A percentile compares a stretch with the other conserved stretches of the same genome.
Evolutionary conservation across 2,329 filamentous ascomycete genomes (phyloP).

Genomic region (Leptographium lundbergii): DNA sequence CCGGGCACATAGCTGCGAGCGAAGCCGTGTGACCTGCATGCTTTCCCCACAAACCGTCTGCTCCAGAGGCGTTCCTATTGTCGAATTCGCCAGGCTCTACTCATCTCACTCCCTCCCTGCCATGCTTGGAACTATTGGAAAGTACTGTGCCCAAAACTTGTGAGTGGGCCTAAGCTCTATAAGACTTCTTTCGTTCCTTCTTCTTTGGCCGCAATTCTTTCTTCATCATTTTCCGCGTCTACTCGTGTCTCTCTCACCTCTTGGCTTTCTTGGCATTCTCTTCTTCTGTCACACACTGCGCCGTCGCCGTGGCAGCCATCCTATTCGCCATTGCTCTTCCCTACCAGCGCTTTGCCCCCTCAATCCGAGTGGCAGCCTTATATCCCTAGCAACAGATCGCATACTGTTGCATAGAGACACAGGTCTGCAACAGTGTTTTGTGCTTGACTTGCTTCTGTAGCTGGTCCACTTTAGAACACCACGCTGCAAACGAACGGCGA

Average conservation of each 20-base stretch:
- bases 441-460: neutral
- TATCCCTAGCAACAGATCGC: neutral
- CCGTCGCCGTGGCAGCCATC: neutral
- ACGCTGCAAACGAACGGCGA: neutral
- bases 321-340: neutral
- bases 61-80: neutral
- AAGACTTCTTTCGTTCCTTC: no score
- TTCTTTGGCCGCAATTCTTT: no score
- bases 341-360: neutral
- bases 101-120: neutral
- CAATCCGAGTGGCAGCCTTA: neutral
- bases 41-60: neutral
- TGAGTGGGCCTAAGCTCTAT: no score
- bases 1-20: neutral
- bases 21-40: neutral
- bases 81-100: no score
- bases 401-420: neutral
- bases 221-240: no score
- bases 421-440: neutral
- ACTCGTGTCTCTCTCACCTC: no score
- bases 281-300: neutral
- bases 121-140: neutral
- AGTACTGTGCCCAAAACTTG: no score
- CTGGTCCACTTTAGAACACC: neutral
- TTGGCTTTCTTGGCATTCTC: neutral